These are phyloP conservation scores for Xylaria sp. DNA, from an alignment of 495 filamentous ascomycete species.

Conservation along the genomic window DNA sequence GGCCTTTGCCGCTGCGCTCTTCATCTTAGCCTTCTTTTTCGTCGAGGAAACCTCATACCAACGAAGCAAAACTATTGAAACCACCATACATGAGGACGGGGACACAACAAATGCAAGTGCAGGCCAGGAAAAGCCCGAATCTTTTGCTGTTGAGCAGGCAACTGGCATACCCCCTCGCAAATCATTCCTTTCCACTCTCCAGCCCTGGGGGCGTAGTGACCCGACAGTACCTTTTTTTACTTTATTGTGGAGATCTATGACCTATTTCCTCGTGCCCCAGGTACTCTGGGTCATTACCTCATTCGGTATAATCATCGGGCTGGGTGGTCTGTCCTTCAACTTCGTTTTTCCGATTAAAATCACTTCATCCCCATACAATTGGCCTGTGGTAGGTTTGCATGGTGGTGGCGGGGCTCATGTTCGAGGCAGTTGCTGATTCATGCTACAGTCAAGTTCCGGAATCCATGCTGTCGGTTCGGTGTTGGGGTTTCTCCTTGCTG, in stretches of 20 bases:
- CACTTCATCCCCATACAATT: constrained; percentile 62
- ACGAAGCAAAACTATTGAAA: constrained; percentile 33
- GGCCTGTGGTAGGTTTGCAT: constrained; percentile 45
- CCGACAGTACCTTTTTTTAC: constrained; percentile 52
- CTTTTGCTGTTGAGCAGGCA: constrained; percentile 30
- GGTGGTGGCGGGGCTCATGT: no score
- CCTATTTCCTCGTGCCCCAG: constrained; percentile 62
- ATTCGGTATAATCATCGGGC: constrained; percentile 59
- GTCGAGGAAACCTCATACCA: constrained; percentile 68
- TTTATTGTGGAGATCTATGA: constrained; percentile 58
- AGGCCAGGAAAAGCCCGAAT: constrained; percentile 9
- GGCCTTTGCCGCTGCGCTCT: constrained; percentile 62
- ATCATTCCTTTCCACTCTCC: constrained; percentile 54
- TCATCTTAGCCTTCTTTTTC: constrained; percentile 66
- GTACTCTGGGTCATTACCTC: constrained; percentile 67
- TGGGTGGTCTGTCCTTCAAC: constrained; percentile 64
- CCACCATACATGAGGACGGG: constrained; percentile 37
- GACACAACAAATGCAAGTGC: constrained; percentile 33
- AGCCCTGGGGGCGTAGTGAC: constrained; percentile 51
- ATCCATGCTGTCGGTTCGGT: constrained; percentile 62
- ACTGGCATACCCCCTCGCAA: constrained; percentile 43
- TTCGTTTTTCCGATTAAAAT: constrained; percentile 68
- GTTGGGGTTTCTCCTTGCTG: constrained; percentile 59
- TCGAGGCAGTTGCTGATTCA: not conserved
- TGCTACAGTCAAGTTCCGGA: constrained; percentile 57